A percentile compares a stretch with the other conserved stretches of the same genome.
phyloP scores from a whole-genome alignment of 345 rosid species.

The Mallotus nudiflorus region DNA sequence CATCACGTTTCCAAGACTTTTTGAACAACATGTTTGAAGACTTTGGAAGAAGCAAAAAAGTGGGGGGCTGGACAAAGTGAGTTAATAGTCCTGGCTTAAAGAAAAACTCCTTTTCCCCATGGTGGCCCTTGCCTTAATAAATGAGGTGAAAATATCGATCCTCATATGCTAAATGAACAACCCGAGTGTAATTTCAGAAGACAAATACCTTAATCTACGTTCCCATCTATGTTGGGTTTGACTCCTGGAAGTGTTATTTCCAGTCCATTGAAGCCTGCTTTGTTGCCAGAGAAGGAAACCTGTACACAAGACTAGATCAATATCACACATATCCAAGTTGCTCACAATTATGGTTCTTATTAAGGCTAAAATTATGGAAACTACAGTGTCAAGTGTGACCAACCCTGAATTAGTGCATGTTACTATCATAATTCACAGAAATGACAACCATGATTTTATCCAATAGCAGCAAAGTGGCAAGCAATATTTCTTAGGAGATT shows the following conservation, averaged over 20 bases:
- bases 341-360: not conserved
- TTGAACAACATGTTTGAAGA: too few species aligned
- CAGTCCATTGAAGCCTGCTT: conserved; percentile 31
- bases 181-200: not conserved
- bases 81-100: not conserved
- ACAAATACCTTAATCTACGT: conserved; percentile 21
- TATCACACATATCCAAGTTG: not conserved
- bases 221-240: conserved; percentile 13
- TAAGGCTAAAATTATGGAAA: not conserved
- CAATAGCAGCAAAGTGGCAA: not conserved
- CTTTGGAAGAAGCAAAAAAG: not conserved
- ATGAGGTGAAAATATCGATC: not conserved
- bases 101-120: not conserved
- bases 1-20: too few species aligned
- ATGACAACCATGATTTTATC: not conserved
- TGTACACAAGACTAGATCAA: conserved; percentile 8
- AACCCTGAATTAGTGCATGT: not conserved
- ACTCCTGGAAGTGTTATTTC: conserved; percentile 14
- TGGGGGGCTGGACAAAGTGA: not conserved
- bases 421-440: not conserved
- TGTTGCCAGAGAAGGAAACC: conserved; percentile 35
- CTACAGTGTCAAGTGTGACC: not conserved
- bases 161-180: not conserved
- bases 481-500: not conserved
- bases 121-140: too few species aligned